Base-by-base conservation (phyloP, 192 early-diverging fungal genomes). In the Dissophora ornata region DNA sequence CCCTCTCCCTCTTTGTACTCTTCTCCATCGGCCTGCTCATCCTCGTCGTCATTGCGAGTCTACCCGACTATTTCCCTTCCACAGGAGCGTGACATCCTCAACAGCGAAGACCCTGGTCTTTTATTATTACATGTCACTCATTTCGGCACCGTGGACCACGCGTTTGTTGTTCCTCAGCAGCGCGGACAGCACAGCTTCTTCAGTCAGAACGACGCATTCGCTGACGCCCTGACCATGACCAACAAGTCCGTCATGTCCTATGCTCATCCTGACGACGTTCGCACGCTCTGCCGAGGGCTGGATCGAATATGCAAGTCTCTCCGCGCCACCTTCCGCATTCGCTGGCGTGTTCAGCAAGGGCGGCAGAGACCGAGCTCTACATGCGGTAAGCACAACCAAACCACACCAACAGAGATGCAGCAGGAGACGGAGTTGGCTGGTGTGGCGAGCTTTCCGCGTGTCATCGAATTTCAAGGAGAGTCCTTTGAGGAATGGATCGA, bases 401-500 rank as follows among this genome's bases (percentile, higher is more conserved):
- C n/a, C n/a, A n/a, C n/a, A n/a, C n/a, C n/a, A n/a, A n/a, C n/a
- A n/a, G n/a, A n/a, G n/a, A n/a, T n/a, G n/a, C n/a, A n/a, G n/a
- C n/a, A 67, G 9, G 54, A 56, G 0, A 5, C 30, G 22, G 24
- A 5, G 21, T 25, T 55, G 2, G 30, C 29, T n/a, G n/a, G n/a
- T n/a, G n/a, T n/a, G n/a, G n/a, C n/a, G n/a, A n/a, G n/a, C 24
- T 16, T 2, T 21, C 30, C 34, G 15, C 47, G 47, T 38, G 3
- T 21, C 21, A 77, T 77, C 25, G 73, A 67, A 26, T 77, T 67
- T 38, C 50, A 77, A 44, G 73, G 73, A 13, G 64, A 67, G 26
- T n/a, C 28, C 5, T 77, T 50, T 62, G 64, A 77, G 26, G 73
- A 77, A n/a, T 77, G 65, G 53, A 34, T 62, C 11, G 69, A 71